Evolutionary conservation across 1,139 yeast species (phyloP), one percentile per base, ranked within the genome.

Genomic region (Candida sojae): DNA sequence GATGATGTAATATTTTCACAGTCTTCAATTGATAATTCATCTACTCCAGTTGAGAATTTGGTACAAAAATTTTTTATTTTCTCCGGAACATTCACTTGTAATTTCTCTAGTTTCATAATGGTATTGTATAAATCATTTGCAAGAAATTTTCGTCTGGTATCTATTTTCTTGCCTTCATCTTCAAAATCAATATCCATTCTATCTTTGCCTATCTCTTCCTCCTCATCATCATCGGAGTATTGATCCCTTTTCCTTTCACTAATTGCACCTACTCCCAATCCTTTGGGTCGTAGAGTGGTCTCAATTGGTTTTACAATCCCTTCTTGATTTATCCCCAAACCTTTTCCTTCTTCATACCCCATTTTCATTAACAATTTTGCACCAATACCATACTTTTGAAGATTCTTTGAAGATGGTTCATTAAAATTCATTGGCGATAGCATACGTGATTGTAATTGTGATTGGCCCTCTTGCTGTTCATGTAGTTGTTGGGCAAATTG

Each of bases 341-440:
- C 98, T 54, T 79, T 73, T 0, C 99, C 99, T 39, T 80, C 80
- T 12, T 77, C 75, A 63, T 90, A 92, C 0, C 99, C 99, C 98
- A 93, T 92, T 56, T 83, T 79, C 59, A 83, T 75, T 73, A 93
- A 66, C 45, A 93, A 70, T 46, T 79, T 70, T 2, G 97, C 97
- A 33, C 98, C 99, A 41, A 90, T 81, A 8, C 99, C 98, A 59
- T 91, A 92, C 47, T 61, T 60, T 23, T 42, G 39, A 17, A 54
- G 34, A 43, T 53, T 51, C 6, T 38, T 28, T 3, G 44, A 31
- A 30, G 46, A 17, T 9, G 33, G 41, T 29, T 32, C 43, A 9
- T 40, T 43, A 12, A 28, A 28, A 28, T 33, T 11, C 39, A 36
- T 6, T n/a, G 25, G 30, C 25, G 30, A 11, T 11, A 11, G 39